These are phyloP conservation scores for Colletotrichum truncatum DNA, from an alignment of 2,329 filamentous ascomycete genomes.

Conservation along the genomic window DNA sequence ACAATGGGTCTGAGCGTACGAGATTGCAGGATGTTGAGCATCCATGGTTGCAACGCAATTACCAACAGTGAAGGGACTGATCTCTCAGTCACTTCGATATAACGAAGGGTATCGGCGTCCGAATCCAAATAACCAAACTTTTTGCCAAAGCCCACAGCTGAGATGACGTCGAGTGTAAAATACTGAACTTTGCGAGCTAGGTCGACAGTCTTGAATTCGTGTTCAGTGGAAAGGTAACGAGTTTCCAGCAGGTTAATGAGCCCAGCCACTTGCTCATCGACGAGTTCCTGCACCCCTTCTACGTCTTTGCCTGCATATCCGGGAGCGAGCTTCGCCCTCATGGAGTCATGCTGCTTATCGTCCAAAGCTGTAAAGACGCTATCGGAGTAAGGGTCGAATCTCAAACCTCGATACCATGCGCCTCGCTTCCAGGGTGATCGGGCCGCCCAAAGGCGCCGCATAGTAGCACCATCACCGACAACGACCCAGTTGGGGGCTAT, in stretches of 20 bases:
- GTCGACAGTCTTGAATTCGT: slow-evolving; percentile 52
- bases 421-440: slow-evolving; percentile 37
- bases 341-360: slow-evolving; percentile 51
- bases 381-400: slow-evolving; percentile 59
- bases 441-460: slow-evolving; percentile 41
- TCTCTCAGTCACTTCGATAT: slow-evolving; percentile 51
- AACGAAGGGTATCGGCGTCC: slow-evolving; percentile 55
- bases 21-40: slow-evolving; percentile 49
- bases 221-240: slow-evolving; percentile 44
- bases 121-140: slow-evolving; percentile 55
- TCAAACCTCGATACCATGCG: slow-evolving; percentile 57
- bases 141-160: slow-evolving; percentile 58
- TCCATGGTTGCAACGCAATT: slow-evolving; percentile 52
- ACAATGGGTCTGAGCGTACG: slow-evolving; percentile 47
- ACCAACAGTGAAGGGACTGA: slow-evolving; percentile 53
- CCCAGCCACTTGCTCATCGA: slow-evolving; percentile 56
- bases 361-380: slow-evolving; percentile 60
- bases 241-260: slow-evolving; percentile 55
- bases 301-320: slow-evolving; percentile 40
- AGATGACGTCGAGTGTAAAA: slow-evolving; percentile 65
- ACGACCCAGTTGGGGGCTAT: slow-evolving; percentile 41
- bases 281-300: slow-evolving; percentile 38
- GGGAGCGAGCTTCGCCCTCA: slow-evolving; percentile 44
- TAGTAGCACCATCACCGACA: slow-evolving; percentile 38
- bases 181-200: slow-evolving; percentile 59